A percentile compares a stretch with the other conserved stretches of the same genome.
These are phyloP conservation scores for Batkoa obscura DNA, from an alignment of 371 early-diverging fungal genomes.

Conservation along the genomic window DNA sequence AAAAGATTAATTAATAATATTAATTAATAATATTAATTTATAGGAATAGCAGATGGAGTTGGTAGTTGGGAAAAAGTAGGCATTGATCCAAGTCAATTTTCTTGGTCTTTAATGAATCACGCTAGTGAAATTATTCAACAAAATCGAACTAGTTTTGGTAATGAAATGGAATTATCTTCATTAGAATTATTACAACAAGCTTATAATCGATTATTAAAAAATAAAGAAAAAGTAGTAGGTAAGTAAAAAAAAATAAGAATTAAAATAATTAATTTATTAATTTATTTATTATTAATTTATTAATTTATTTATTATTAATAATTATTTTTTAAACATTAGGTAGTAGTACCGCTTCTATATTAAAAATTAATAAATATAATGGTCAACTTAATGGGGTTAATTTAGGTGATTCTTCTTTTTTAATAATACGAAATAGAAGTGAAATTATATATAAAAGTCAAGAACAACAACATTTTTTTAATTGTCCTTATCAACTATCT, in stretches of 20 bases:
- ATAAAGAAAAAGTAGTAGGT: slow-evolving; percentile 32
- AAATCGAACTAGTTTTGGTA: slow-evolving; percentile 14
- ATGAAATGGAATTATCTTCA: slow-evolving; percentile 10
- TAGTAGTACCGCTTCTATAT: slow-evolving; percentile 44
- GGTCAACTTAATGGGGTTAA: slow-evolving; percentile 36
- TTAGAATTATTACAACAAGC: slow-evolving; percentile 32
- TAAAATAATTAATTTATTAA: background rate
- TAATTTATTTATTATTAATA: too few species aligned
- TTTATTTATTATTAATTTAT: too few species aligned
- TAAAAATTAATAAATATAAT: slow-evolving; percentile 33
- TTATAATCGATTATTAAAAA: slow-evolving; percentile 25
- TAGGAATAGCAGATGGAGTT: slow-evolving; percentile 6
- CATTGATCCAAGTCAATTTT: background rate
- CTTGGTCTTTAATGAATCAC: slow-evolving; percentile 32
- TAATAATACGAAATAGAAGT: slow-evolving; percentile 30
- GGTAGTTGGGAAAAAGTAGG: slow-evolving; percentile 7
- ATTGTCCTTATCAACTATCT: slow-evolving; percentile 49
- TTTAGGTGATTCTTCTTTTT: slow-evolving; percentile 40
- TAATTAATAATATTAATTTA: background rate
- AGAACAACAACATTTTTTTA: slow-evolving; percentile 48
- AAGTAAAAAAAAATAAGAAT: background rate
- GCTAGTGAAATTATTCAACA: slow-evolving; percentile 25
- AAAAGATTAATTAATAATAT: background rate
- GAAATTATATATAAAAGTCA: slow-evolving; percentile 37
- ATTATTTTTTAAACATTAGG: slow-evolving; percentile 2